These are phyloP conservation scores for Medicago ruthenica DNA, from an alignment of 306 rosid genomes.

Conservation along the genomic window DNA sequence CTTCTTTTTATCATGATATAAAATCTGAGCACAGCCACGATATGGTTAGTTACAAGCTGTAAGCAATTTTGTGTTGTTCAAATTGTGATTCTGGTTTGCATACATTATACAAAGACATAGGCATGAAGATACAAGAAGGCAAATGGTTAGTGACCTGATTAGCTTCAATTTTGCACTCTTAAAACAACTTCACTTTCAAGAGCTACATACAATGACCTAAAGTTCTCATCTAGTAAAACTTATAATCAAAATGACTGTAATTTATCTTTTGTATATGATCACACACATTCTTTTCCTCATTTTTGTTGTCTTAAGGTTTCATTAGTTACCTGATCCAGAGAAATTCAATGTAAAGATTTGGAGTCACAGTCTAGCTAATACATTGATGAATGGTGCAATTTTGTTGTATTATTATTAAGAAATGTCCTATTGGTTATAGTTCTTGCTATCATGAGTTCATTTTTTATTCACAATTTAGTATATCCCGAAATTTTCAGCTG, in stretches of 20 bases:
- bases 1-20: background rate
- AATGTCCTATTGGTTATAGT: conserved; percentile 27
- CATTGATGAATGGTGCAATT: conserved; percentile 37
- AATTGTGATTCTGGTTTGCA: conserved; percentile 40
- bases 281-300: background rate
- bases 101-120: conserved; percentile 13
- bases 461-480: background rate
- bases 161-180: conserved; percentile 33
- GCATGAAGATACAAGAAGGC: conserved; percentile 16
- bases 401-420: conserved; percentile 32
- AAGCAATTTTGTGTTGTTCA: conserved; percentile 24
- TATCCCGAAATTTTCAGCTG: background rate
- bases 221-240: conserved; percentile 1
- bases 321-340: conserved; percentile 37
- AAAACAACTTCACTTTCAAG: conserved; percentile 7
- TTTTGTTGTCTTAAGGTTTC: conserved; percentile 7
- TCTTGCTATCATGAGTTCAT: background rate
- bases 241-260: conserved; percentile 14
- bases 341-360: conserved; percentile 36
- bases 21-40: conserved; percentile 1
- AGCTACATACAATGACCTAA: conserved; percentile 34
- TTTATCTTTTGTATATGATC: conserved; percentile 12
- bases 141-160: conserved; percentile 13
- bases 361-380: background rate
- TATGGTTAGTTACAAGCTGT: conserved; percentile 30